phyloP scores from a whole-genome alignment of 2,329 filamentous ascomycete genomes.

The Botryotinia narcissicola region DNA sequence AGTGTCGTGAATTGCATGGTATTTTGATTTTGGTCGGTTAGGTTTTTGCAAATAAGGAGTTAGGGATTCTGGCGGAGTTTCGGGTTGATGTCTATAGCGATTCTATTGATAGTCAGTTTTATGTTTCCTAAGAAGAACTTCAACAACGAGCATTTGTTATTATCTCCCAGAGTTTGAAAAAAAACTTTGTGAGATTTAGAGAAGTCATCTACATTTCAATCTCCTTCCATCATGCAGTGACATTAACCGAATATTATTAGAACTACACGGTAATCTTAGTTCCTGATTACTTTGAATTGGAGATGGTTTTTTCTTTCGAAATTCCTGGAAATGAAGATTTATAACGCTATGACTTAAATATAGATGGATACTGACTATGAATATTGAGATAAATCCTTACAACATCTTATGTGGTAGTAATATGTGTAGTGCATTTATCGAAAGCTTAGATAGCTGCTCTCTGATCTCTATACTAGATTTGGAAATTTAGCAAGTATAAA shows the following conservation, averaged over 20 bases:
- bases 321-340: neutral
- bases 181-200: neutral
- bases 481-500: neutral
- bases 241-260: too few relatives aligned
- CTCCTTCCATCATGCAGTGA: rapidly evolving
- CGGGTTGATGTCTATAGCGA: neutral
- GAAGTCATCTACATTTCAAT: neutral
- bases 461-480: rapidly evolving
- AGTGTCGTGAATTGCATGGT: neutral
- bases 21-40: neutral
- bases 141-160: rapidly evolving
- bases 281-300: neutral
- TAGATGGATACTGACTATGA: neutral
- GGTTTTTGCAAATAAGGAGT: neutral
- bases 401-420: neutral
- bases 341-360: neutral
- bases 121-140: neutral
- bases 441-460: neutral
- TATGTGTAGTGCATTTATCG: neutral
- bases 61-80: too few relatives aligned
- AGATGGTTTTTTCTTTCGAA: too few relatives aligned
- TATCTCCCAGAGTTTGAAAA: rapidly evolving
- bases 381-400: neutral
- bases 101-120: neutral
- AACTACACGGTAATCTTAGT: too few relatives aligned